phyloP scores from a whole-genome alignment of 176 grass and related monocot genomes.

The Coix lacrymajobi region DNA sequence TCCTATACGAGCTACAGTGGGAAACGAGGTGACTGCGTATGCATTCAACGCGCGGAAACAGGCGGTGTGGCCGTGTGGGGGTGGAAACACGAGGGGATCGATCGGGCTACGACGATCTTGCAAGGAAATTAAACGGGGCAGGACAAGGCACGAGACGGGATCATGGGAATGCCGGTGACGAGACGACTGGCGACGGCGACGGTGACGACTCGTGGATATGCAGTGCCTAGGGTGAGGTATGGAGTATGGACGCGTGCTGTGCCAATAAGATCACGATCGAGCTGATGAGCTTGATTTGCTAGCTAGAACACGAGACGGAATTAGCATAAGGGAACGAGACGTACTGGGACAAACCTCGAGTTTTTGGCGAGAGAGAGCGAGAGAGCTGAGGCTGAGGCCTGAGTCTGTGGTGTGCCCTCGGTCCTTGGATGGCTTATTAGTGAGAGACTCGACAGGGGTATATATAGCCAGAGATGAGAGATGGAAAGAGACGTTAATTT shows the following conservation, averaged over 20 bases:
- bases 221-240: background rate
- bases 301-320: background rate
- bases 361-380: background rate
- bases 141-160: conserved; percentile 9
- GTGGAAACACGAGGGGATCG: background rate
- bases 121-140: background rate
- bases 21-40: background rate
- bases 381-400: background rate
- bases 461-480: conserved; percentile 1
- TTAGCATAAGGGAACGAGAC: background rate
- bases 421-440: background rate
- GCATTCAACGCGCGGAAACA: background rate
- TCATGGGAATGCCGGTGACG: conserved; percentile 24
- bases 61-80: background rate
- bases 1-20: background rate
- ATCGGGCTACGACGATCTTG: background rate
- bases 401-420: background rate
- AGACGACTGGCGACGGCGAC: background rate
- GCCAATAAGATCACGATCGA: background rate
- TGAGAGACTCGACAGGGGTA: background rate
- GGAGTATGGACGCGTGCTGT: conserved; percentile 6
- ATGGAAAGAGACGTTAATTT: background rate
- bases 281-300: background rate
- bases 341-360: background rate
- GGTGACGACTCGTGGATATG: background rate